phyloP scores from a whole-genome alignment of 1,284 basidiomycete genomes.

The Coriolopsis trogii region DNA sequence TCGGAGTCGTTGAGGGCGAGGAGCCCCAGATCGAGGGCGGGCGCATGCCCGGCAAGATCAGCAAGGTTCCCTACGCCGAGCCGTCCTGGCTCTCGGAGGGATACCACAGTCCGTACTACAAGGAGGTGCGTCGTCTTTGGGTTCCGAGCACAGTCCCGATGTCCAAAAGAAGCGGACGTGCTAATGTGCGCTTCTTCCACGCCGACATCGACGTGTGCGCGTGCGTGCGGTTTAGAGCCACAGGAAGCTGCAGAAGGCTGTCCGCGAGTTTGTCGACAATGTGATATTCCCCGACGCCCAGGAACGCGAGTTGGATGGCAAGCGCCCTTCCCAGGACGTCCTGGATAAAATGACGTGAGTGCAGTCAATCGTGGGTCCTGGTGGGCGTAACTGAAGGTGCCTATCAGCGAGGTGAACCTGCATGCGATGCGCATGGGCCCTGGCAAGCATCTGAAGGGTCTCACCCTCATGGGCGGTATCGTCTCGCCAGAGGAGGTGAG shows the following conservation, averaged over 20 bases:
- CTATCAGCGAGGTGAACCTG: constrained; percentile 62
- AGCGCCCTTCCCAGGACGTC: constrained; percentile 65
- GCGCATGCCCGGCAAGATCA: constrained; percentile 56
- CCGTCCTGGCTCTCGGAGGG: constrained; percentile 76
- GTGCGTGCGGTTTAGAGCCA: constrained; percentile 42
- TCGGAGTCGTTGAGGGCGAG: constrained; percentile 73
- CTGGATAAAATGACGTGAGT: constrained; percentile 74
- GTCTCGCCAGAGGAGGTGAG: constrained; percentile 86
- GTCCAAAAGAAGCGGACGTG: no score
- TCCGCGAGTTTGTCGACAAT: constrained; percentile 54
- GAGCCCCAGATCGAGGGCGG: constrained; percentile 56
- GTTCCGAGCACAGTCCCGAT: neutral
- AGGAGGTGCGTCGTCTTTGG: constrained; percentile 48
- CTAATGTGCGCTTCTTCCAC: no score
- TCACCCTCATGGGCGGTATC: constrained; percentile 78
- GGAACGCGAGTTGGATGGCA: constrained; percentile 77
- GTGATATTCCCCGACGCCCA: constrained; percentile 54
- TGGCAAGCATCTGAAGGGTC: constrained; percentile 83
- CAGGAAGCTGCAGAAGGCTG: constrained; percentile 47
- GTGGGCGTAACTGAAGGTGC: neutral
- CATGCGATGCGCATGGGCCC: constrained; percentile 92
- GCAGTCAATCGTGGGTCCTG: neutral
- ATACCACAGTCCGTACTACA: constrained; percentile 77
- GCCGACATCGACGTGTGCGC: no score
- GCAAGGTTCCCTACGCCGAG: constrained; percentile 82